Base-by-base conservation (phyloP, 2,329 filamentous ascomycete genomes). In the Pezicula rhizophila region DNA sequence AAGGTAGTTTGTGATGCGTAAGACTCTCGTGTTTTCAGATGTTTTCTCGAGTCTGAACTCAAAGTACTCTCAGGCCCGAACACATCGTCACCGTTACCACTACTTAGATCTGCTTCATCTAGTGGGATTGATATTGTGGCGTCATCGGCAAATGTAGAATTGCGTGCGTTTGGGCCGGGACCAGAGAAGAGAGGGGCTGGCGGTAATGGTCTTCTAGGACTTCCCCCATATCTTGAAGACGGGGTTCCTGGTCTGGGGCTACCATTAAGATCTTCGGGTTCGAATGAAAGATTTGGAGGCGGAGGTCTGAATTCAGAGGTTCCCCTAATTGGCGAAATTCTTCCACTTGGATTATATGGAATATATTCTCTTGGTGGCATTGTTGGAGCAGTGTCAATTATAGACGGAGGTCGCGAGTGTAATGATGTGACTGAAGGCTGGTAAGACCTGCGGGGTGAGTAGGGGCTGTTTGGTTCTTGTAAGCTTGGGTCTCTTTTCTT, bases 221-320 rank as follows among this genome's bases (percentile, higher is more conserved):
- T 95, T 3, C 90, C 87, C 17, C 90, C 87, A 65, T 97, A 96
- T 64, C 83, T 79, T 2, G 89, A 92, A 1, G 90, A 90, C 1
- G 92, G 90, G 0, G 92, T 96, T 5, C 92, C 92, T 1, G 93
- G 92, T 50, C 93, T 75, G 6, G 93, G 91, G 53, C 82, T 91
- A 43, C 93, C 93, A 61, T 97, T 92, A 51, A 97, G 70, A 59
- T 96, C 91, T 18, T 84, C 77, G 0, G 90, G 89, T 67, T 97
- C 93, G 67, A 93, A 97, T 4, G 82, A 77, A 20, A 85, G 72
- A 56, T 75, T 82, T 1, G 87, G 80, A 2, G 89, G 84, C 8
- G 87, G 86, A 45, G 87, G 78, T 25, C 77, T 68, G 67, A 87
- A 89, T 52, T 91, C 87, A 28, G 72, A 70, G 3, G 74, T 73